Base-by-base conservation (phyloP, 108 stramenopile genomes). In the Discostella stelligeroides region DNA sequence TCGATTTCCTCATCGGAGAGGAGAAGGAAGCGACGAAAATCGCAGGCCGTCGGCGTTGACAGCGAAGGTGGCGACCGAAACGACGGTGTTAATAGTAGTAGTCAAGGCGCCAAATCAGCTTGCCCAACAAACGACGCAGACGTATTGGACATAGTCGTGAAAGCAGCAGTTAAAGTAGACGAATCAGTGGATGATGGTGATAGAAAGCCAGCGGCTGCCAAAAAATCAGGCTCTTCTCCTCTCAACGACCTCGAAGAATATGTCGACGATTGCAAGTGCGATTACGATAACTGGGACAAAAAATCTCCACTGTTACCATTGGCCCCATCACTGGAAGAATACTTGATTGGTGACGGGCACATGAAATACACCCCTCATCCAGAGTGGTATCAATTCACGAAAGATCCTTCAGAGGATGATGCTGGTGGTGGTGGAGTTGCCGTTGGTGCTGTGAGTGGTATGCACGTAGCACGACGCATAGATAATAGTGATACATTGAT, bases 301-400 rank as follows among this genome's bases (percentile, higher is more conserved):
- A n/a, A n/a, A n/a, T n/a, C n/a, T n/a, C n/a, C n/a, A n/a, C n/a
- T n/a, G n/a, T n/a, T 53, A 7, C 66, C 65, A 5, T 37, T 68
- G 18, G 75, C 75, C 18, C 50, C 75, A 11, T 67, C 75, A n/a
- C 28, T 75, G 4, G 66, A 66, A 30, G 75, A 53, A 43, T 75
- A 68, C 18, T 51, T 75, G 4, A 27, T 18, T 11, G 14, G 45
- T 9, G 60, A 21, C 1, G 70, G 70, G 4, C 47, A 53, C 30
- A 14, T 27, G n/a, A 51, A 55, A 54, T 75, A 68, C 18, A 25
- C 43, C 21, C 66, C 60, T 24, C 66, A 66, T 2, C 75, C 75
- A 6, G 75, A 75, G 63, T 75, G 75, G 75, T 75, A 48, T 30
- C 54, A 57, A 37, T 51, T 39, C n/a, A 30, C 47, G 9, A 51